Percentiles rank a stretch among this genome's conserved stretches.
Evolutionary conservation across 2,329 filamentous ascomycete genomes (phyloP).

Genomic region (Colletotrichum phormii): DNA sequence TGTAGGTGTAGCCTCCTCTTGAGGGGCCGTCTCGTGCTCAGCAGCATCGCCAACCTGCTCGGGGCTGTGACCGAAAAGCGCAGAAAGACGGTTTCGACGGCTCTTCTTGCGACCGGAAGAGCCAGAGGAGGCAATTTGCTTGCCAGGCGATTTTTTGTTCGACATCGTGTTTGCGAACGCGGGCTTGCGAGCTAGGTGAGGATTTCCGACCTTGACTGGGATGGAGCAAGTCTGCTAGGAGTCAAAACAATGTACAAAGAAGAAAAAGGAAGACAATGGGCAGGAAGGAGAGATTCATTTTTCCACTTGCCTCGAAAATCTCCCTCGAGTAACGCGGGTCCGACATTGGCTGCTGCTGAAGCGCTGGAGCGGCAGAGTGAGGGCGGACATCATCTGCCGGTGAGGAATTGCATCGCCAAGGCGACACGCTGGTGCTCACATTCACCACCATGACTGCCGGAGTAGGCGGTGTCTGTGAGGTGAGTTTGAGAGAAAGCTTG

Average conservation of each 20-base stretch:
- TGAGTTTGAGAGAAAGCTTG: neutral
- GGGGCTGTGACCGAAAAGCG: slow-evolving; percentile 6
- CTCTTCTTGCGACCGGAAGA: neutral
- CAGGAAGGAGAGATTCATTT: neutral
- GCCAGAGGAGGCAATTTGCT: neutral
- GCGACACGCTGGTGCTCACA: neutral
- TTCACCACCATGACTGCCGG: neutral
- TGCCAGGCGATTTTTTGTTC: neutral
- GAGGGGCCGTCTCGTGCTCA: neutral
- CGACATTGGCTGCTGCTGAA: neutral
- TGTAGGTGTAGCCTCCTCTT: neutral
- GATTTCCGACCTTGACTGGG: neutral
- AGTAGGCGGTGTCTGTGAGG: neutral
- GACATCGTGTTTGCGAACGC: slow-evolving; percentile 8
- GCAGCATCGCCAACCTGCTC: neutral
- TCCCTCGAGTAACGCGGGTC: neutral
- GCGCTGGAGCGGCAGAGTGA: neutral
- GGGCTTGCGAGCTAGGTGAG: neutral
- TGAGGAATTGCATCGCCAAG: neutral
- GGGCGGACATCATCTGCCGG: neutral
- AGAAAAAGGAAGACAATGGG: neutral
- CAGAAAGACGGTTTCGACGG: slow-evolving; percentile 10
- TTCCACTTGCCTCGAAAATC: neutral
- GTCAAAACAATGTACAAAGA: slow-evolving; percentile 1
- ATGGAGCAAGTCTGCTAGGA: neutral